A percentile compares a stretch with the other conserved stretches of the same genome.
Evolutionary conservation across 1,139 yeast species (phyloP).

Genomic region (Kodamaea arcana): DNA sequence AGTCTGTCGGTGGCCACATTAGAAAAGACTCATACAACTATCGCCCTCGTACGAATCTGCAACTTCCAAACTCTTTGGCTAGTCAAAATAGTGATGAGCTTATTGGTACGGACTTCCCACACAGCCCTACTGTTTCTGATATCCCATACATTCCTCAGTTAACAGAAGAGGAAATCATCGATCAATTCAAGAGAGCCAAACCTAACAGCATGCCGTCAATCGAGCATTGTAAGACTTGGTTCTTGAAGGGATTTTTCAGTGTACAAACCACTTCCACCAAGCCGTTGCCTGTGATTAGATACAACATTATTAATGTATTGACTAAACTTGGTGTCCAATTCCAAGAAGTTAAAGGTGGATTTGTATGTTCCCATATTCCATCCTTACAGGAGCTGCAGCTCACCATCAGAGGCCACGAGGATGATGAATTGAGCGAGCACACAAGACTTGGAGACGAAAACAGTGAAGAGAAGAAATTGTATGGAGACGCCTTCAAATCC

Average conservation of each 20-base stretch:
- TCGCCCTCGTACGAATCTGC: conserved; percentile 21
- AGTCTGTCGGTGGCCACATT: conserved; percentile 75
- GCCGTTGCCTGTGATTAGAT: conserved; percentile 83
- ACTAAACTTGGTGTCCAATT: conserved; percentile 74
- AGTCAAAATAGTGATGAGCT: conserved; percentile 43
- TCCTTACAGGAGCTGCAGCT: conserved; percentile 25
- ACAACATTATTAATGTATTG: conserved; percentile 76
- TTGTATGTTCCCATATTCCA: conserved; percentile 74
- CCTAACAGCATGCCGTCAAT: conserved; percentile 88
- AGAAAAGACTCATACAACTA: conserved; percentile 53
- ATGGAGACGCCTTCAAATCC: conserved; percentile 43
- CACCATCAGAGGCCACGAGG: conserved; percentile 7
- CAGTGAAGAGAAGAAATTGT: conserved; percentile 34
- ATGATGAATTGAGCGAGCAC: conserved; percentile 9
- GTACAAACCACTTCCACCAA: conserved; percentile 95
- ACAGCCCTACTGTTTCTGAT: conserved; percentile 27
- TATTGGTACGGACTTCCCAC: conserved; percentile 10
- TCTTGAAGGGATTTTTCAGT: conserved; percentile 89
- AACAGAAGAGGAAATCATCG: conserved; percentile 62
- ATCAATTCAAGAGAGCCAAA: conserved; percentile 65
- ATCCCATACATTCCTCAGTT: conserved; percentile 37
- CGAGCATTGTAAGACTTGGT: conserved; percentile 86
- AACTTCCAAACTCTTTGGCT: conserved; percentile 43
- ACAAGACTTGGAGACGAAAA: conserved; percentile 20
- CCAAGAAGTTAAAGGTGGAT: conserved; percentile 93